These are phyloP conservation scores for Oropetium thomaeum DNA, from an alignment of 176 grass and related monocot genomes.

Conservation along the genomic window DNA sequence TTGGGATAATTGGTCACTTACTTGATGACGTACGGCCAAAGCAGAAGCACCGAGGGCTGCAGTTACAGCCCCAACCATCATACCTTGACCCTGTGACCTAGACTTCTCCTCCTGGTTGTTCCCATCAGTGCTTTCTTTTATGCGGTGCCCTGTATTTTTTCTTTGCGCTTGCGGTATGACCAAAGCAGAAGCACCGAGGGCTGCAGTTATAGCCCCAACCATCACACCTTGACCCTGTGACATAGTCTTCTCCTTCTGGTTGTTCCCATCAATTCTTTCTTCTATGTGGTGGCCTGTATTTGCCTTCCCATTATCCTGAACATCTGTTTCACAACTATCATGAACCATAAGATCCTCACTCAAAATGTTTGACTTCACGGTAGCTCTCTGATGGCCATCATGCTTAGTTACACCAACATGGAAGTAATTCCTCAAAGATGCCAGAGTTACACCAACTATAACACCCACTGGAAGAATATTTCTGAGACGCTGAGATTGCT, in stretches of 20 bases:
- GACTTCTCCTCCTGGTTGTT: constrained; percentile 31
- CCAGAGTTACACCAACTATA: constrained; percentile 72
- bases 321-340: constrained; percentile 9
- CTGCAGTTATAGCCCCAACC: constrained; percentile 92
- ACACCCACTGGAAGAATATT: constrained; percentile 85
- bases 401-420: constrained; percentile 42
- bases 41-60: constrained; percentile 85
- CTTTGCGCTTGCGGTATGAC: too few species aligned
- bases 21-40: constrained; percentile 79
- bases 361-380: constrained; percentile 23
- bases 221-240: constrained; percentile 59
- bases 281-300: constrained; percentile 17
- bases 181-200: constrained; percentile 80
- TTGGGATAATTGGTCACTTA: constrained; percentile 34
- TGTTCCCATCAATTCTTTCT: constrained; percentile 21
- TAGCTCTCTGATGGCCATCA: constrained; percentile 44
- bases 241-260: constrained; percentile 29
- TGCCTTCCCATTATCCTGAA: constrained; percentile 16
- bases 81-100: constrained; percentile 46
- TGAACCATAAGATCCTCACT: constrained; percentile 34
- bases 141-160: constrained; percentile 21
- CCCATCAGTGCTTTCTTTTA: constrained; percentile 6
- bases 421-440: constrained; percentile 80
- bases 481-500: constrained; percentile 54
- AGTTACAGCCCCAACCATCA: constrained; percentile 93